Base-by-base conservation (phyloP, 345 rosid genomes). In the Hirschfeldia incana region DNA sequence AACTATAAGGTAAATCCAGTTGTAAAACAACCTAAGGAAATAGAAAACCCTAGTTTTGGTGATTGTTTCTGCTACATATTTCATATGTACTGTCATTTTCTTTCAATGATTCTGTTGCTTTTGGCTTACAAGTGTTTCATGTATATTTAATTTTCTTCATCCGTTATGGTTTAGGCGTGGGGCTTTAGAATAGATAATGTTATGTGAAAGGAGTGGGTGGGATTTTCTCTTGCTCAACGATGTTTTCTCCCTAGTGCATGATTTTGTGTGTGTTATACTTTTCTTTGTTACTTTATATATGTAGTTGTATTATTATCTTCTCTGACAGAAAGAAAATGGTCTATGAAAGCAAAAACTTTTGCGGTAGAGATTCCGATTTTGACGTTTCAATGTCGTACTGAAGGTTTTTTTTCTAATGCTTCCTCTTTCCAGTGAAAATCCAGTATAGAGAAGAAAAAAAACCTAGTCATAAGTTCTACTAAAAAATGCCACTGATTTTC, bases 361-460 rank as follows among this genome's bases (percentile, higher is more conserved):
- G 80, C 78, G 73, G 61, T 82, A 67, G 78, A 82, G 89, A 87
- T 88, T 88, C 91, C 89, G 92, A 86, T 82, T 88, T 88, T 80
- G 97, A 88, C 90, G 59, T 82, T 82, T 89, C 88, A 78, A 51
- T 74, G 88, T 78, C 84, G 81, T 82, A 73, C 72, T 73, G 79
- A 82, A 70, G 83, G 88, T 85, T 76, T 80, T 81, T 80, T 81
- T 46, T 21, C 13, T 59, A 37, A 17, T 69, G 65, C 69, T 34
- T 65, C 64, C 84, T 28, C 36, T 76, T 61, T 73, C 78, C 63
- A 46, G 39, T 79, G 70, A 33, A 67, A 72, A 69, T 37, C 29
- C 55, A 72, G 65, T 71, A 76, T 76, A 70, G 39, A 8, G 53
- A 42, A 42, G 21, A 21, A 73, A 51, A 70, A 70, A 67, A 76